Conservation (phyloP, 2,329 filamentous ascomycete species). For the Helotiales sp. region DNA sequence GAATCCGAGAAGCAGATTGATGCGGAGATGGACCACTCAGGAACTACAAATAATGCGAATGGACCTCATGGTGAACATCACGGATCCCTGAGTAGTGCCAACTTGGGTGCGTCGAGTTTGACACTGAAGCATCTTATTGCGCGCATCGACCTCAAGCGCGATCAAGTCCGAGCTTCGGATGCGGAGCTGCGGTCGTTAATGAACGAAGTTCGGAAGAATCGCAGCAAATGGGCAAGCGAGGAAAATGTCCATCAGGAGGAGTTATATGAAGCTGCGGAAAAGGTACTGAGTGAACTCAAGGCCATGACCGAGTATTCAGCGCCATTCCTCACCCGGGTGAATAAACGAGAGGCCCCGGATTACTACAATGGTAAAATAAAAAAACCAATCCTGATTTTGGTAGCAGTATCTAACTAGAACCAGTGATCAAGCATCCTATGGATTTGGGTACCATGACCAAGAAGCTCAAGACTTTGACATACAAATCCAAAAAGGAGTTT, state of each 20-base stretch:
- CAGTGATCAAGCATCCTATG: constrained; percentile 96
- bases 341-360: constrained; percentile 95
- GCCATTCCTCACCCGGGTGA: constrained; percentile 92
- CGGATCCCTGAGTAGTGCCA: constrained; percentile 89
- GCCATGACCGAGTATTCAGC: constrained; percentile 96
- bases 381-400: neutral
- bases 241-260: constrained; percentile 98
- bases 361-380: constrained; percentile 83
- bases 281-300: constrained; percentile 95
- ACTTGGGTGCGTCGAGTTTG: constrained; percentile 92
- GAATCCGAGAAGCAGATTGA: constrained; percentile 96
- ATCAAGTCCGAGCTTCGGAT: constrained; percentile 89
- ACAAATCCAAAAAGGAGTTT: constrained; percentile 92
- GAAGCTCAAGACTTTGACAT: constrained; percentile 81
- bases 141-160: constrained; percentile 90
- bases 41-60: constrained; percentile 55
- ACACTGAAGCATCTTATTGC: constrained; percentile 97
- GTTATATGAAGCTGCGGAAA: constrained; percentile 94
- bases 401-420: constrained; percentile 49
- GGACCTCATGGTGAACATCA: constrained; percentile 67
- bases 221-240: constrained; percentile 98
- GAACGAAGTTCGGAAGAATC: constrained; percentile 96
- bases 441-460: constrained; percentile 98
- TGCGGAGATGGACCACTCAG: constrained; percentile 83
- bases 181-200: constrained; percentile 90